phyloP scores from a whole-genome alignment of 768 basidiomycete genomes.

The Dentipellis fragilis region DNA sequence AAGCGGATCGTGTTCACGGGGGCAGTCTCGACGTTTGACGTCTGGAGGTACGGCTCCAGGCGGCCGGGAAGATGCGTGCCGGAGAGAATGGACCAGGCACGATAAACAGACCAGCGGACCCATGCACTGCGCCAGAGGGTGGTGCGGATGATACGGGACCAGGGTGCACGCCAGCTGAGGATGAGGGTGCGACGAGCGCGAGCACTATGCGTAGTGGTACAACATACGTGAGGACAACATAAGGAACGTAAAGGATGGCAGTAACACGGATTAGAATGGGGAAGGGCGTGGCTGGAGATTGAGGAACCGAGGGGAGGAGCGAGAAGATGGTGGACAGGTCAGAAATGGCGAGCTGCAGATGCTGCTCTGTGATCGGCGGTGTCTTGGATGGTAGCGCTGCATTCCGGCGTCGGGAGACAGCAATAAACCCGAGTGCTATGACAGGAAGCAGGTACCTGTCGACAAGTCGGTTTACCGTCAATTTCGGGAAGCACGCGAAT shows the following conservation, averaged over 20 bases:
- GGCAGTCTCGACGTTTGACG: conserved; percentile 13
- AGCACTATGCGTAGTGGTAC: conserved; percentile 54
- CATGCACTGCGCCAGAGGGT: conserved; percentile 57
- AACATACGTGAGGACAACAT: conserved; percentile 52
- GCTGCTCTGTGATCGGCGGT: conserved; percentile 41
- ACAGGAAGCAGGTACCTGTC: conserved; percentile 52
- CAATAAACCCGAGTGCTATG: conserved; percentile 30
- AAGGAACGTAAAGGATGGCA: conserved; percentile 51
- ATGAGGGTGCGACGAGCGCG: conserved; percentile 44
- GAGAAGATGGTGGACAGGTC: conserved; percentile 59
- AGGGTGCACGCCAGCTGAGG: conserved; percentile 59
- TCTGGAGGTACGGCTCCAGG: conserved; percentile 22
- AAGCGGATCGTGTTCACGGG: conserved; percentile 40
- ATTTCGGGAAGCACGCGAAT: neutral
- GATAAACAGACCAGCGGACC: conserved; percentile 54
- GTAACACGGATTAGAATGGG: conserved; percentile 42
- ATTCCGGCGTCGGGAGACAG: conserved; percentile 19
- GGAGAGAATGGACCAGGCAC: conserved; percentile 38
- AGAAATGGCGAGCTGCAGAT: conserved; percentile 43
- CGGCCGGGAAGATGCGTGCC: conserved; percentile 39
- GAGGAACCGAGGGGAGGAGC: conserved; percentile 36
- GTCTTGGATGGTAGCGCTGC: conserved; percentile 10
- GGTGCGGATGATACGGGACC: conserved; percentile 44
- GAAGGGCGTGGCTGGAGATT: conserved; percentile 20
- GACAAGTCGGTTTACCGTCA: neutral